Evolutionary conservation across 1,139 yeast genomes (phyloP).

Genomic region (Diutina scorzettiae): DNA sequence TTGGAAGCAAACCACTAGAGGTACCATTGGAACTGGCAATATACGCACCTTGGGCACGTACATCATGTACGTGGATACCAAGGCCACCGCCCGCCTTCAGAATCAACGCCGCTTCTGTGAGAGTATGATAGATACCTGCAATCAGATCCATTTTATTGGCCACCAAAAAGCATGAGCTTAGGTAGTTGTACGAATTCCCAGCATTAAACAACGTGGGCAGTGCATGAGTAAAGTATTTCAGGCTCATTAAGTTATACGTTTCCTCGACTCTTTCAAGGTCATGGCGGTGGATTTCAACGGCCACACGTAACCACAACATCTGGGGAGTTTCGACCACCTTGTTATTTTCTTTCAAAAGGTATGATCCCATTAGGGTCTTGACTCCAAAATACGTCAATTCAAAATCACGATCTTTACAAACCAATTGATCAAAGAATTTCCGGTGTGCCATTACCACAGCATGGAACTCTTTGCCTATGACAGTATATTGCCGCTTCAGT

Average conservation of each 20-base stretch:
- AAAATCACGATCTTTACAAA: slow-evolving; percentile 33
- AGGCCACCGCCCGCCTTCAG: slow-evolving; percentile 90
- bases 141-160: slow-evolving; percentile 81
- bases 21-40: slow-evolving; percentile 88
- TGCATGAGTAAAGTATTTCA: slow-evolving; percentile 76
- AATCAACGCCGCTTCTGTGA: slow-evolving; percentile 76
- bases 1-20: slow-evolving; percentile 79
- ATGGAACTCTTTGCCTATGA: slow-evolving; percentile 7
- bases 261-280: slow-evolving; percentile 63
- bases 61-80: slow-evolving; percentile 75
- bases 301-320: slow-evolving; percentile 81
- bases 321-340: slow-evolving; percentile 85
- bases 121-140: slow-evolving; percentile 80
- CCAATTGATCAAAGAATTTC: slow-evolving; percentile 7
- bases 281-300: slow-evolving; percentile 75
- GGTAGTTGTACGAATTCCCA: slow-evolving; percentile 78
- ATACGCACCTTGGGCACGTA: slow-evolving; percentile 75
- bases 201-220: slow-evolving; percentile 86
- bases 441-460: slow-evolving; percentile 8
- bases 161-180: slow-evolving; percentile 82
- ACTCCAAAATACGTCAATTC: slow-evolving; percentile 77
- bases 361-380: slow-evolving; percentile 79
- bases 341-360: slow-evolving; percentile 58
- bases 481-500: slow-evolving; percentile 7
- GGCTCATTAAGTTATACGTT: slow-evolving; percentile 77